Conservation (phyloP, 2,329 filamentous ascomycete genomes). For the Colletotrichum filicis region DNA sequence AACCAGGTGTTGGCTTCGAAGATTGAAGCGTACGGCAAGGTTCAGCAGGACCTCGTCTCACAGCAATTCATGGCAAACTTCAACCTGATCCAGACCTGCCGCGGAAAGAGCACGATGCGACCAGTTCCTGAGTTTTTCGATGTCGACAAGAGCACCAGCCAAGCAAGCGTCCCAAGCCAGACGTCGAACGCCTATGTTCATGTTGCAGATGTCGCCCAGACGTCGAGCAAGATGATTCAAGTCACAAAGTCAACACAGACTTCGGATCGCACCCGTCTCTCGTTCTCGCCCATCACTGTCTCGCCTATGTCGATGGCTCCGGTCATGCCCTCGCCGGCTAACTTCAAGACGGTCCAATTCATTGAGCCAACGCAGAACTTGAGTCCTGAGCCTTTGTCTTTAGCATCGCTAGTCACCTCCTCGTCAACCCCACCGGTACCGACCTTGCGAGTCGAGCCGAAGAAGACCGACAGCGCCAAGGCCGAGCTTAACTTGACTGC, state of each 20-base stretch:
- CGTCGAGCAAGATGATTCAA: neutral
- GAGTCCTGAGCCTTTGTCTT: neutral
- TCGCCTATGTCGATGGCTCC: neutral
- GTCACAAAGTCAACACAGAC: neutral
- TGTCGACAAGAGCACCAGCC: neutral
- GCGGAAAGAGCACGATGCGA: neutral
- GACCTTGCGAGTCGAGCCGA: neutral
- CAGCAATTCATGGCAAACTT: neutral
- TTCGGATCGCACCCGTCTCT: neutral
- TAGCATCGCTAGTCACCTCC: neutral
- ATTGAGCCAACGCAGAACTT: neutral
- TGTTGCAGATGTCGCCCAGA: neutral
- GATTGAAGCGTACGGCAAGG: neutral
- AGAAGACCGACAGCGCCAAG: no score
- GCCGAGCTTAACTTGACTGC: no score
- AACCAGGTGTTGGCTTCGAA: neutral
- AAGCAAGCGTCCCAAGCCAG: neutral
- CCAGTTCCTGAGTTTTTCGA: neutral
- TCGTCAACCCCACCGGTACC: neutral
- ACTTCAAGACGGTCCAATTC: no score
- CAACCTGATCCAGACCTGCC: neutral
- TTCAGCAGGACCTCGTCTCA: neutral
- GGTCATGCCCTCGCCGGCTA: neutral
- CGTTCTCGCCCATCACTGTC: neutral
- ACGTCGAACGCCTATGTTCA: neutral